Evolutionary conservation across 192 early-diverging fungal species (phyloP).

Genomic region (Dissophora globulifera): DNA sequence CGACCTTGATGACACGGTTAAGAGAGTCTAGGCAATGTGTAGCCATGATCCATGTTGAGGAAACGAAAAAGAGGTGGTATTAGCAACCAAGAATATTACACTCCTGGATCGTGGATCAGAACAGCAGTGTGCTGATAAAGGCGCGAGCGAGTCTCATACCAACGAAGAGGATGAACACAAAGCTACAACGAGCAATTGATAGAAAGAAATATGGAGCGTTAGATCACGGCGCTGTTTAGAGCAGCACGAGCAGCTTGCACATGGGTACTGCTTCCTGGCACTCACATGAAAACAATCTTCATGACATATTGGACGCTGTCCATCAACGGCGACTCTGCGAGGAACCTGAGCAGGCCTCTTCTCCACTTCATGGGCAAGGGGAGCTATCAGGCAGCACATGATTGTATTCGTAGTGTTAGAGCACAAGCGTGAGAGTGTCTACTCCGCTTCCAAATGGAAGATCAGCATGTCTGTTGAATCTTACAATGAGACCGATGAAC

Average conservation of each 20-base stretch:
- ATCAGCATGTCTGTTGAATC: background rate
- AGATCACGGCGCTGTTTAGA: background rate
- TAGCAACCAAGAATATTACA: background rate
- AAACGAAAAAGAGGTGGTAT: background rate
- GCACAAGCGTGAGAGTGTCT: too few relatives aligned
- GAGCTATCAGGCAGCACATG: constrained; percentile 39
- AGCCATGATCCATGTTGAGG: too few relatives aligned
- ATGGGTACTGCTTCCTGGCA: background rate
- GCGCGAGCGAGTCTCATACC: constrained; percentile 52
- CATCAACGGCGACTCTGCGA: constrained; percentile 58
- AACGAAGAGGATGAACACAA: constrained; percentile 63
- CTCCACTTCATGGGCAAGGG: constrained; percentile 62
- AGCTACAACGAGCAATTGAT: constrained; percentile 34
- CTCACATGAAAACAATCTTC: constrained; percentile 66
- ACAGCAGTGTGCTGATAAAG: background rate
- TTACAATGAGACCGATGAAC: constrained; percentile 55
- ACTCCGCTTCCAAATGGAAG: too few relatives aligned
- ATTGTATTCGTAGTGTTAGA: background rate
- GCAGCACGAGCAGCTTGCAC: background rate
- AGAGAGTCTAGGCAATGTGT: constrained; percentile 66
- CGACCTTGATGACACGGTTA: constrained; percentile 57
- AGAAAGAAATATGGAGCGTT: background rate
- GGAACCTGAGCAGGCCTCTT: constrained; percentile 56
- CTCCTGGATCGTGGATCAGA: too few relatives aligned
- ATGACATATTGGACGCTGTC: constrained; percentile 53